Evolutionary conservation across 495 filamentous ascomycete species (phyloP).

Genomic region (Tuber microsphaerosporum): DNA sequence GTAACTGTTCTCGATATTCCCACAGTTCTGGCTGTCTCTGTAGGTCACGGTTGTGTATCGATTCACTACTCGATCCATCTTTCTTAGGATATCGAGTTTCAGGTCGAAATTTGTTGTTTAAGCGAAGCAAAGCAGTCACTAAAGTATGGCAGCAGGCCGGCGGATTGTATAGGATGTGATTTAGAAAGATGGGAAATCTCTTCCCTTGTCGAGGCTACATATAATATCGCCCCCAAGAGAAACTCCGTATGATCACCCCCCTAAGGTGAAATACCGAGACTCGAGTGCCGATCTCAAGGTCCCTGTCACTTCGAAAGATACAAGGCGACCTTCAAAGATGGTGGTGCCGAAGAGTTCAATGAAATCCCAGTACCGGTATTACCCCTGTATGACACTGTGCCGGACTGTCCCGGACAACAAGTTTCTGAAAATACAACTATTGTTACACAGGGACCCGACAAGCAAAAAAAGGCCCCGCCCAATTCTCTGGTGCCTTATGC

Average conservation of each 20-base stretch:
- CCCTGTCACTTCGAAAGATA: too few relatives aligned
- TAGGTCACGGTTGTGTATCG: background rate
- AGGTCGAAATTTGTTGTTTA: background rate
- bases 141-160: background rate
- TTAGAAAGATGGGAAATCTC: background rate
- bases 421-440: too few relatives aligned
- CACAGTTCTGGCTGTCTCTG: background rate
- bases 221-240: background rate
- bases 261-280: too few relatives aligned
- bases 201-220: background rate
- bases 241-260: background rate
- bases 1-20: background rate
- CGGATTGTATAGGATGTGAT: background rate
- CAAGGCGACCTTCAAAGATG: too few relatives aligned
- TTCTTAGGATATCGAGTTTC: background rate
- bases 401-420: too few relatives aligned
- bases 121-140: background rate
- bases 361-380: too few relatives aligned
- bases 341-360: too few relatives aligned
- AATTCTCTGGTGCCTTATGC: too few relatives aligned
- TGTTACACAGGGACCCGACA: too few relatives aligned
- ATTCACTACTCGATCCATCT: background rate
- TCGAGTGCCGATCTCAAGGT: too few relatives aligned
- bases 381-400: too few relatives aligned
- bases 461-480: too few relatives aligned